These are phyloP conservation scores for Arthrobotrys sphaeroides DNA, from an alignment of 2,329 filamentous ascomycete species.

Conservation along the genomic window DNA sequence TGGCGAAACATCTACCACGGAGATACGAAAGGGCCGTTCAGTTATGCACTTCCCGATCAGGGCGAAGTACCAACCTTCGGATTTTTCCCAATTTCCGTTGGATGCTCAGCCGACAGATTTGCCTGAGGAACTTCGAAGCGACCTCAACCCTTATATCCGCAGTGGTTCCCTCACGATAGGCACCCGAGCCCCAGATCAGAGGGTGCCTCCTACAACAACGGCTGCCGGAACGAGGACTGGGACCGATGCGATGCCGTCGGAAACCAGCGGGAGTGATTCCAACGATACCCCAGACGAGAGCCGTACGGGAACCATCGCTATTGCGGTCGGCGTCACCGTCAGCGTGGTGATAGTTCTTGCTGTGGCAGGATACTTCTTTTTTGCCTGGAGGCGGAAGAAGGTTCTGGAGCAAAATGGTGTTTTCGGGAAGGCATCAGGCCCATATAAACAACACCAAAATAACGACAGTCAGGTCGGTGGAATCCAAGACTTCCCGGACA, in stretches of 20 bases:
- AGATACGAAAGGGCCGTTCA: constrained; percentile 23
- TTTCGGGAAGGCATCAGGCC: not conserved
- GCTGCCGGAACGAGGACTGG: not conserved
- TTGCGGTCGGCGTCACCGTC: constrained; percentile 35
- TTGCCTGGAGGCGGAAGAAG: constrained; percentile 26
- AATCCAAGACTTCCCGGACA: constrained; percentile 36
- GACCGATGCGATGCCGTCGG: not conserved
- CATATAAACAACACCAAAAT: constrained; percentile 47
- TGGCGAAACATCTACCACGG: constrained; percentile 26
- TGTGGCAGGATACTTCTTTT: constrained; percentile 34
- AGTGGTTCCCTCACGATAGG: constrained; percentile 33
- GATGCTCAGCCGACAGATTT: constrained; percentile 39
- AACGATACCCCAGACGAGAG: not conserved
- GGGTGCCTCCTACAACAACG: not conserved
- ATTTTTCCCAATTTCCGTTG: constrained; percentile 34
- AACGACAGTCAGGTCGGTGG: constrained; percentile 41
- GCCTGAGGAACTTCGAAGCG: not conserved
- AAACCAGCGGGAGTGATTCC: not conserved
- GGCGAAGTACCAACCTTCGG: constrained; percentile 30
- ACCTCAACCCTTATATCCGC: constrained; percentile 26
- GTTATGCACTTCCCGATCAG: constrained; percentile 22
- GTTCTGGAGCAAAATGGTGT: not conserved
- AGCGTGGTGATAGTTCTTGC: constrained; percentile 36
- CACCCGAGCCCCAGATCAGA: not conserved
- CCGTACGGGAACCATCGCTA: constrained; percentile 23